A percentile compares a stretch with the other conserved stretches of the same genome.
phyloP scores from a whole-genome alignment of 441 rosid genomes.

The Manihot esculenta region DNA sequence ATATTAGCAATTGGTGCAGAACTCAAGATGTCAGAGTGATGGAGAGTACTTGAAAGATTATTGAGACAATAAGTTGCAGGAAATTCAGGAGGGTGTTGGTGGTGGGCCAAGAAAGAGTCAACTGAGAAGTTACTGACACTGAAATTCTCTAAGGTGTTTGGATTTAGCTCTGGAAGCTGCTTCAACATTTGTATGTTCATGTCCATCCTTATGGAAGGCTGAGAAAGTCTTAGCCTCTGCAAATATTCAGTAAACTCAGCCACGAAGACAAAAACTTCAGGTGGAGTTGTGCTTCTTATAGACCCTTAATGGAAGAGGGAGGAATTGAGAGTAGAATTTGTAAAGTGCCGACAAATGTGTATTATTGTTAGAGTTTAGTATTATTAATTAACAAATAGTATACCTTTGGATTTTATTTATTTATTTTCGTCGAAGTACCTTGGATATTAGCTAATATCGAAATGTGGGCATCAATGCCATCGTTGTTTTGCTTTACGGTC shows the following conservation, averaged over 20 bases:
- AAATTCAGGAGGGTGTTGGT: slow-evolving; percentile 22
- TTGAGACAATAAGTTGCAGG: slow-evolving; percentile 10
- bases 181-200: slow-evolving; percentile 29
- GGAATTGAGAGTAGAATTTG: slow-evolving; percentile 15
- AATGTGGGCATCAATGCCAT: slow-evolving; percentile 12
- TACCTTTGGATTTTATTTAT: neutral
- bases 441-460: too few species aligned
- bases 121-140: slow-evolving; percentile 23
- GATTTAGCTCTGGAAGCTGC: slow-evolving; percentile 35
- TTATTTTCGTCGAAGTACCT: too few species aligned
- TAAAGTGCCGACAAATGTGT: slow-evolving; percentile 1
- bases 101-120: slow-evolving; percentile 32
- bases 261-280: slow-evolving; percentile 7
- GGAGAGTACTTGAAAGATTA: slow-evolving; percentile 5
- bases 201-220: slow-evolving; percentile 20
- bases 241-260: slow-evolving; percentile 35
- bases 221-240: slow-evolving; percentile 31
- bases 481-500: slow-evolving; percentile 23
- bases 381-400: slow-evolving; percentile 1
- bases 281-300: too few species aligned
- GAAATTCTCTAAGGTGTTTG: slow-evolving; percentile 28
- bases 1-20: slow-evolving; percentile 11
- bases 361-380: neutral
- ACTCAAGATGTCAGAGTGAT: slow-evolving; percentile 13
- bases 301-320: neutral